Base-by-base conservation (phyloP, 2,329 filamentous ascomycete species). In the Stachybotrys elegans region DNA sequence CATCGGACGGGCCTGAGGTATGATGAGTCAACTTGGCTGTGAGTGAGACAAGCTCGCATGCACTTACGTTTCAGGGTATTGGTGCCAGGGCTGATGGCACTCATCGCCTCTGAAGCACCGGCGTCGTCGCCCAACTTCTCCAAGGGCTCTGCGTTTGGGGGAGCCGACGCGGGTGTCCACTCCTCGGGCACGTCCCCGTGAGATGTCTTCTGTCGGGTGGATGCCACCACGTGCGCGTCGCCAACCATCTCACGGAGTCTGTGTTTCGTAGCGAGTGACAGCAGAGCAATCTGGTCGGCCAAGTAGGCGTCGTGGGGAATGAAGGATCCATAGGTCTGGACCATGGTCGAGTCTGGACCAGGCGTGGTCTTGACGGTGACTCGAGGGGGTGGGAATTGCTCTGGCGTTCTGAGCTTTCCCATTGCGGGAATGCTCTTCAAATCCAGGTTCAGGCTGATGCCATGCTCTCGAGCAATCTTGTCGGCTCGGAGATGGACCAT, bases 251-350 rank as follows among this genome's bases (percentile, higher is more conserved):
- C 79, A 43, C 87, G 77, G 29, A 96, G 55, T 22, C 89, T 79
- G 54, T 94, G 86, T 59, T 92, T 88, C 9, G 88, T 83, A 16
- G 88, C 87, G 45, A 96, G 76, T 6, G 89, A 93, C 46, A 96
- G 62, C 14, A 96, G 72, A 21, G 88, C 86, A 36, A 96, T 68
- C 52, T 96, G 86, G 48, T 95, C 90, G 13, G 86, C 84, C 25
- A 95, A 71, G 43, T 79, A 82, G 2, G 87, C 81, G 35, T 90
- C 86, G 27, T 85, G 81, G 0, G 93, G 78, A 29, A 94, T 78
- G 43, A 86, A 88, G 17, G 81, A 80, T 3, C 83, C 83, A 13
- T 73, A 75, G 1, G 83, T 83, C 34, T 78, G 67, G 3, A 88
- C 74, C 20, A 84, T 65, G 12, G 78, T 74, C 23, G 78, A 79